Percentiles rank a stretch among this genome's conserved stretches.
These are phyloP conservation scores for Lindgomyces ingoldianus DNA, from an alignment of 495 filamentous ascomycete genomes.

Conservation along the genomic window DNA sequence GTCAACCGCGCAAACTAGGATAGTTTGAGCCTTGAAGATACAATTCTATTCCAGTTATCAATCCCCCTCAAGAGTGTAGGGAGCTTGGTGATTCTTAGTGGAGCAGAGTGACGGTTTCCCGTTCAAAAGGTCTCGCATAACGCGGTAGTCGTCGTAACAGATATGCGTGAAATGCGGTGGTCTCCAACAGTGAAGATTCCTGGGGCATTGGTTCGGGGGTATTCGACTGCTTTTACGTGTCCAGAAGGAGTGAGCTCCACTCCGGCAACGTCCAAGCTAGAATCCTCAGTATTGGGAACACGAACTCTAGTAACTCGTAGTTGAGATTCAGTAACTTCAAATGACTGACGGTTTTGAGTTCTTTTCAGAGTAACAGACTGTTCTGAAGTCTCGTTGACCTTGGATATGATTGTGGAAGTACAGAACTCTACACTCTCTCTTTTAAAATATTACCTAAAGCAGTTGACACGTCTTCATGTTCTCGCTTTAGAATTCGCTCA, in stretches of 20 bases:
- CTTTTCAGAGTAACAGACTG: slow-evolving; percentile 19
- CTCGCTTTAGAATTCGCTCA: slow-evolving; percentile 12
- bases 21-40: too few relatives aligned
- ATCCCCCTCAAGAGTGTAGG: slow-evolving; percentile 19
- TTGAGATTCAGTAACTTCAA: slow-evolving; percentile 17
- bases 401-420: not conserved
- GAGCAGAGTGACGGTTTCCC: not conserved
- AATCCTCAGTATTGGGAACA: slow-evolving; percentile 21
- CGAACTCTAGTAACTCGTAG: slow-evolving; percentile 19
- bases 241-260: slow-evolving; percentile 13
- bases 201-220: not conserved
- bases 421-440: slow-evolving; percentile 13
- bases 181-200: slow-evolving; percentile 29
- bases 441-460: slow-evolving; percentile 14
- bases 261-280: slow-evolving; percentile 16
- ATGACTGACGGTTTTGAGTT: slow-evolving; percentile 1
- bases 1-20: too few relatives aligned
- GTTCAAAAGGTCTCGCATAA: slow-evolving; percentile 13
- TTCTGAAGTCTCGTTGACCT: slow-evolving; percentile 19
- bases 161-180: slow-evolving; percentile 26
- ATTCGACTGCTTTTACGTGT: slow-evolving; percentile 25
- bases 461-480: slow-evolving; percentile 17
- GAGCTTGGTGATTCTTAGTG: slow-evolving; percentile 8
- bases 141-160: slow-evolving; percentile 23
- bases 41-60: slow-evolving; percentile 24